A percentile compares a stretch with the other conserved stretches of the same genome.
These are phyloP conservation scores for Boechera retrofracta DNA, from an alignment of 345 rosid species.

Conservation along the genomic window DNA sequence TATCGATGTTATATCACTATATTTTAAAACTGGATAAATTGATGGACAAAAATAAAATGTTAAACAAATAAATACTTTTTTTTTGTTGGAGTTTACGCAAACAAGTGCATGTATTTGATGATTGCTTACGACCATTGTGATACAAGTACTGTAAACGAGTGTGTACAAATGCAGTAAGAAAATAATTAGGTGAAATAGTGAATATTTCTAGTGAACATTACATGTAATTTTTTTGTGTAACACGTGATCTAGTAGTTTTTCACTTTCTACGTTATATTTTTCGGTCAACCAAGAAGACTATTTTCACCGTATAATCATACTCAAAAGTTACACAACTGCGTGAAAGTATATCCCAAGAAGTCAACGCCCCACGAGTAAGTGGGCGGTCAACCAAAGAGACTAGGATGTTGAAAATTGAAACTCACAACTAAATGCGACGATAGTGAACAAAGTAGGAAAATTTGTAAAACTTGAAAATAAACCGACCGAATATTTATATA, in stretches of 20 bases:
- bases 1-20: neutral
- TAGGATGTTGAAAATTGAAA: conserved; percentile 29
- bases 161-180: neutral
- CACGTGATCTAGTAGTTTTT: conserved; percentile 25
- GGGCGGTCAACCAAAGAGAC: conserved; percentile 42
- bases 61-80: neutral
- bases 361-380: conserved; percentile 18
- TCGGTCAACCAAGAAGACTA: conserved; percentile 7
- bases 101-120: neutral
- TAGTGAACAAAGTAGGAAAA: neutral
- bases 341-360: conserved; percentile 15
- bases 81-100: conserved; percentile 1
- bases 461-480: neutral
- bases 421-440: conserved; percentile 22
- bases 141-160: neutral
- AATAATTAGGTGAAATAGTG: conserved; percentile 28
- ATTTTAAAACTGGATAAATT: neutral
- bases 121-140: neutral
- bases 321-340: conserved; percentile 25
- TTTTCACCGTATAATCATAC: conserved; percentile 10
- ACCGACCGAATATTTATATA: neutral
- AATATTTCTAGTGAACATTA: neutral
- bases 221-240: conserved; percentile 19
- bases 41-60: neutral
- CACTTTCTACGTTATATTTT: neutral